Percentiles rank a stretch among this genome's conserved stretches.
These are phyloP conservation scores for Scleroderma bovista DNA, from an alignment of 768 basidiomycete genomes.

Conservation along the genomic window DNA sequence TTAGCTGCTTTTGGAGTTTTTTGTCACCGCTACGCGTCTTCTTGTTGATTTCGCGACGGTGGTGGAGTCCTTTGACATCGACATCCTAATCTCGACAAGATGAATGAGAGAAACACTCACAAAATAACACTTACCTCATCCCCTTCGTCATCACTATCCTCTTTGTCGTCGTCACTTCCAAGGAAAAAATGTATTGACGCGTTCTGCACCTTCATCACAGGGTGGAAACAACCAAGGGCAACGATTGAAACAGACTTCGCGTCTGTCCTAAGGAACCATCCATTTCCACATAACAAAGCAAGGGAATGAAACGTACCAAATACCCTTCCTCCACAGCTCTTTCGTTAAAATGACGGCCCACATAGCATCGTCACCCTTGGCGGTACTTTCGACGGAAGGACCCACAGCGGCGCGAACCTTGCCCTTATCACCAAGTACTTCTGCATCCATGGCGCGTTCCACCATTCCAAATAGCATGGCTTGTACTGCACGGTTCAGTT, in stretches of 20 bases:
- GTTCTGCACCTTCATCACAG: conserved; percentile 88
- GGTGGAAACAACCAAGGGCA: conserved; percentile 89
- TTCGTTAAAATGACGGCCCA: conserved; percentile 95
- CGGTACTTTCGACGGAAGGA: conserved; percentile 33
- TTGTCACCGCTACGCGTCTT: conserved; percentile 82
- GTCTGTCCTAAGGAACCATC: conserved; percentile 56
- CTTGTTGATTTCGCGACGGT: conserved; percentile 90
- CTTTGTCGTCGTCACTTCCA: conserved; percentile 74
- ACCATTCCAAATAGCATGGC: conserved; percentile 96
- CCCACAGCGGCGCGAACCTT: conserved; percentile 47
- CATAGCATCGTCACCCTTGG: conserved; percentile 81
- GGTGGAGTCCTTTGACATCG: conserved; percentile 70
- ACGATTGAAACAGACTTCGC: conserved; percentile 91
- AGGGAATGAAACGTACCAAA: conserved; percentile 52
- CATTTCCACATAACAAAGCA: neutral
- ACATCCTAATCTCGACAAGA: conserved; percentile 38
- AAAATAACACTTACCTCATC: conserved; percentile 28
- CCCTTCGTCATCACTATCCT: conserved; percentile 70
- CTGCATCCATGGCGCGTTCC: conserved; percentile 82
- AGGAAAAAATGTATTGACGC: conserved; percentile 96
- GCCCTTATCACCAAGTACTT: conserved; percentile 80
- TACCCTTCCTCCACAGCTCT: conserved; percentile 89
- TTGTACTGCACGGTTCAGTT: conserved; percentile 93
- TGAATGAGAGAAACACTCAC: conserved; percentile 7
- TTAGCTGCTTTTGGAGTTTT: conserved; percentile 69